These are phyloP conservation scores for Castanopsis chinensis DNA, from an alignment of 306 rosid species.

Conservation along the genomic window DNA sequence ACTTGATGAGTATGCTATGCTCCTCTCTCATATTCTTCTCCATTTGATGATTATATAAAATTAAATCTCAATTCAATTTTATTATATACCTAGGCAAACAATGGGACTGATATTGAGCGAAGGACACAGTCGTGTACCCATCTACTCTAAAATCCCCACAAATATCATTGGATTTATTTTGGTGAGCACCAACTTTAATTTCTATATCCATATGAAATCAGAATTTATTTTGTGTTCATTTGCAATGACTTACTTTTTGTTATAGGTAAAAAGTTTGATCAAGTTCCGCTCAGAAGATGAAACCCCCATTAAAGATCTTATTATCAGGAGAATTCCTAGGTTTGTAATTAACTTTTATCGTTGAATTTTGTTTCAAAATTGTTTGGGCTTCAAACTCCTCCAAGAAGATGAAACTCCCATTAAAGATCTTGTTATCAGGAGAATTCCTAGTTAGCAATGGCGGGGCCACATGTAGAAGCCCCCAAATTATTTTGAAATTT, in stretches of 20 bases:
- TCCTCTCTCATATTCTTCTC: background rate
- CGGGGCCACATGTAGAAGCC: no score
- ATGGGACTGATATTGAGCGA: slow-evolving; percentile 55
- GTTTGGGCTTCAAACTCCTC: background rate
- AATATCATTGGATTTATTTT: slow-evolving; percentile 74
- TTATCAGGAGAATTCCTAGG: slow-evolving; percentile 73
- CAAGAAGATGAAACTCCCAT: no score
- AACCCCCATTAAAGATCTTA: slow-evolving; percentile 61
- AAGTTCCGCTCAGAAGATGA: slow-evolving; percentile 69
- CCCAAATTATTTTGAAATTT: no score
- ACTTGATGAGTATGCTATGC: slow-evolving; percentile 61
- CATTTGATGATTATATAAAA: background rate
- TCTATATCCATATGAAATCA: background rate
- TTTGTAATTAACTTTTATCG: background rate
- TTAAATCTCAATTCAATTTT: slow-evolving; percentile 5
- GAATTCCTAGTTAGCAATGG: no score
- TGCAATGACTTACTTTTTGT: background rate
- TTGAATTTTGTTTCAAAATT: background rate
- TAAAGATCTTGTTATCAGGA: no score
- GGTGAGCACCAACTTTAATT: slow-evolving; percentile 36
- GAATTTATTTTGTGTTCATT: background rate
- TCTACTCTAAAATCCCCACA: slow-evolving; percentile 42
- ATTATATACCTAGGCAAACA: slow-evolving; percentile 43
- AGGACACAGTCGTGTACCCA: slow-evolving; percentile 80
- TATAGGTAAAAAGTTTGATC: slow-evolving; percentile 62